Evolutionary conservation across 1,284 basidiomycete species (phyloP).

Genomic region (Ceratobasidium sp.): DNA sequence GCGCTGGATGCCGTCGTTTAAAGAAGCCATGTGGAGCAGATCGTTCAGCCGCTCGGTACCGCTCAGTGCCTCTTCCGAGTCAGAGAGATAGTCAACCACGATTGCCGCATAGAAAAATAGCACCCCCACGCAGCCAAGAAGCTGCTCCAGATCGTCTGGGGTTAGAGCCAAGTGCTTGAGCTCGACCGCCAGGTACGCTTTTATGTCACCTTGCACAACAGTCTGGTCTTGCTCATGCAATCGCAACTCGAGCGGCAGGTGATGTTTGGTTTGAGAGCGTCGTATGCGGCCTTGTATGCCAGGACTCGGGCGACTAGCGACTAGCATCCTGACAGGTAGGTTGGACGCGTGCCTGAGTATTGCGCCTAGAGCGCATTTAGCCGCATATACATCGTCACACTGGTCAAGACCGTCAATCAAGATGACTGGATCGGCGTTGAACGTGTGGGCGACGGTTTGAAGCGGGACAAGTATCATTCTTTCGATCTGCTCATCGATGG

Average conservation of each 20-base stretch:
- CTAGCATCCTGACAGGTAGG: not conserved
- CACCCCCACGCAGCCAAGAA: not conserved
- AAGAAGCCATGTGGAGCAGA: too few species aligned
- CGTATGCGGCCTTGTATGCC: not conserved
- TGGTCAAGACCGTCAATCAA: constrained; percentile 28
- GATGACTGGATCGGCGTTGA: not conserved
- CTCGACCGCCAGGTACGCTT: not conserved
- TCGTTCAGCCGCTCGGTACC: too few species aligned
- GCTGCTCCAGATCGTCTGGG: not conserved
- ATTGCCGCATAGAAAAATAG: not conserved
- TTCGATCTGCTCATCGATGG: not conserved
- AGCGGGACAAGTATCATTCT: not conserved
- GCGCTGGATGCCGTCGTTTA: not conserved
- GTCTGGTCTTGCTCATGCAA: not conserved
- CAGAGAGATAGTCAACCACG: not conserved
- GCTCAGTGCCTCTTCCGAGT: too few species aligned
- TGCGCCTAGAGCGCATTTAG: not conserved
- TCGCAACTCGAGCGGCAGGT: not conserved
- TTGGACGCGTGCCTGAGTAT: not conserved
- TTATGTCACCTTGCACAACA: not conserved
- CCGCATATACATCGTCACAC: not conserved
- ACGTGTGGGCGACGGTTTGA: not conserved
- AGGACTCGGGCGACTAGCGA: not conserved
- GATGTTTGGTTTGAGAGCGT: not conserved
- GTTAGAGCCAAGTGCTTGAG: not conserved